A percentile compares a stretch with the other conserved stretches of the same genome.
Conservation (phyloP, 164 flowering plant genomes). For the Dillenia suffruticosa region DNA sequence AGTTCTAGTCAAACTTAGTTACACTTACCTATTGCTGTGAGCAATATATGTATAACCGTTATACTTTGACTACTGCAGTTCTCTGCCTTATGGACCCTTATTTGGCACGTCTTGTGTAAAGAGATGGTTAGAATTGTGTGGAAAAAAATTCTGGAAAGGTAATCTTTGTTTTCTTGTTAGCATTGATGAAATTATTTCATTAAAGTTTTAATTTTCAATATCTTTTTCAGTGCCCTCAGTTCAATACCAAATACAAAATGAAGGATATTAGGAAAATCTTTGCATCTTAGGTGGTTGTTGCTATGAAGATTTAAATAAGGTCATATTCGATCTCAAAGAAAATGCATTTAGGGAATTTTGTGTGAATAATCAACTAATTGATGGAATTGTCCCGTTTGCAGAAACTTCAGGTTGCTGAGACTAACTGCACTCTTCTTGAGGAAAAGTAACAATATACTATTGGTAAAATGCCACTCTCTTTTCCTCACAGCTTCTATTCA, state of each 20-base stretch:
- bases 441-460: constrained; percentile 27
- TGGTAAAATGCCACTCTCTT: background rate
- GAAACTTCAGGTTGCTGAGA: constrained; percentile 48
- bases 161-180: constrained; percentile 3
- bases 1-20: too few species aligned
- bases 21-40: too few species aligned
- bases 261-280: constrained; percentile 62
- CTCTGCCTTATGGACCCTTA: constrained; percentile 89
- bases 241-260: constrained; percentile 51
- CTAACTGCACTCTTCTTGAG: constrained; percentile 51
- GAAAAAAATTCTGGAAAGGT: constrained; percentile 42
- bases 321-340: constrained; percentile 7
- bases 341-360: background rate
- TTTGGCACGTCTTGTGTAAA: constrained; percentile 81
- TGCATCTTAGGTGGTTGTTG: constrained; percentile 44
- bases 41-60: too few species aligned
- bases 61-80: constrained; percentile 32
- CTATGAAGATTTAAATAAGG: constrained; percentile 69
- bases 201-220: background rate
- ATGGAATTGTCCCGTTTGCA: constrained; percentile 26
- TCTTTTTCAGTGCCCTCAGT: constrained; percentile 75
- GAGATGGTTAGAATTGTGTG: constrained; percentile 50
- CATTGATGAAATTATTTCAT: background rate
- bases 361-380: constrained; percentile 4
- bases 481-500: background rate